Evolutionary conservation across 805 yeast genomes (phyloP).

Genomic region (Yarrowia divulgata): DNA sequence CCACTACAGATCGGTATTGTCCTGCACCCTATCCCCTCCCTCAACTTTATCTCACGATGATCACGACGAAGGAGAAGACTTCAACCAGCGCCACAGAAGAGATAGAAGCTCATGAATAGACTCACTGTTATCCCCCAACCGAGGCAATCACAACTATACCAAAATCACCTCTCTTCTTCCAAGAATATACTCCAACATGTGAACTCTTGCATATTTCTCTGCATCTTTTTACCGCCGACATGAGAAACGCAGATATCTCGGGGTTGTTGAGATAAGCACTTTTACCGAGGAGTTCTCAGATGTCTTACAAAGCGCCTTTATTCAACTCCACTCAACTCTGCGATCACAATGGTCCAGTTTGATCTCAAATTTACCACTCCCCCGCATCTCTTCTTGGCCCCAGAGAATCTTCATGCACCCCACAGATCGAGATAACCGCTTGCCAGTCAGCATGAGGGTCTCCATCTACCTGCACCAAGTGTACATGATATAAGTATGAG

Average conservation of each 20-base stretch:
- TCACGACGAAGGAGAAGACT: background rate
- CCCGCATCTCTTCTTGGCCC: background rate
- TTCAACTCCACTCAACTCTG: background rate
- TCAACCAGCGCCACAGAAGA: background rate
- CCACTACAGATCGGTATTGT: background rate
- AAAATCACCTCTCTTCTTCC: background rate
- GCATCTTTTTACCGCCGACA: constrained; percentile 21
- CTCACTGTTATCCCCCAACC: background rate
- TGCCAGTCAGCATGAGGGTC: background rate
- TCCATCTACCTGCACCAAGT: constrained; percentile 4
- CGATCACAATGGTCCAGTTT: background rate
- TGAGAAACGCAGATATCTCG: constrained; percentile 12
- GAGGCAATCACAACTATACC: background rate
- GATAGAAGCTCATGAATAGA: background rate
- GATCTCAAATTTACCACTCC: background rate
- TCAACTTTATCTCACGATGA: constrained; percentile 19
- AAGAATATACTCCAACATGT: background rate
- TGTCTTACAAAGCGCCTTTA: background rate
- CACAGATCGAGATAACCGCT: constrained; percentile 33
- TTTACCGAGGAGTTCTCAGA: too few species aligned
- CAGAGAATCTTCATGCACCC: constrained; percentile 4
- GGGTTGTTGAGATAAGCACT: background rate
- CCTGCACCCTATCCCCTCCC: constrained; percentile 10
- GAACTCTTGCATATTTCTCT: constrained; percentile 3
- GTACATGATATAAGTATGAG: constrained; percentile 14